A percentile compares a stretch with the other conserved stretches of the same genome.
Evolutionary conservation across 2,329 filamentous ascomycete genomes (phyloP).

Genomic region (Arthrocladium fulminans): DNA sequence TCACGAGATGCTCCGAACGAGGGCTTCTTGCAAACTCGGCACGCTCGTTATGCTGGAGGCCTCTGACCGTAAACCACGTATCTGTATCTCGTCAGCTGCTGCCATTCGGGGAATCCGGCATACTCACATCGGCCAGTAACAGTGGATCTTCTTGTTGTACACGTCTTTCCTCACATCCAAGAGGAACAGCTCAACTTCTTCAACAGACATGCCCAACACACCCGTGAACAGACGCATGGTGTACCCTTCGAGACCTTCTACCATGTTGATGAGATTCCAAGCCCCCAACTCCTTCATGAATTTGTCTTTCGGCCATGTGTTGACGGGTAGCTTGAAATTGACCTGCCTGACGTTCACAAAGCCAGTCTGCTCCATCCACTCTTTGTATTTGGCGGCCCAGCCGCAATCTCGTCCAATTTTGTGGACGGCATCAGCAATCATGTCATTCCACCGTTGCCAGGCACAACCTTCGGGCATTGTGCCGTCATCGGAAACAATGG

Average conservation of each 20-base stretch:
- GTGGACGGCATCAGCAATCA: background rate
- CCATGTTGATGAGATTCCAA: conserved; percentile 5
- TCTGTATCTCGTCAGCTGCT: background rate
- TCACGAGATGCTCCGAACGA: background rate
- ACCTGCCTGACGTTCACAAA: conserved; percentile 39
- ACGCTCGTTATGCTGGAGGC: background rate
- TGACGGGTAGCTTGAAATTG: conserved; percentile 35
- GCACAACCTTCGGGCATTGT: background rate
- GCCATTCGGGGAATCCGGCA: background rate
- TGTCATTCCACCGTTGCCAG: too few species aligned
- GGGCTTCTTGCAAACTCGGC: background rate
- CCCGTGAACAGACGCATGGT: conserved; percentile 13
- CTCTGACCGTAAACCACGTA: conserved; percentile 11
- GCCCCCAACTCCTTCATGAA: conserved; percentile 22
- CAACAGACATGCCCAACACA: conserved; percentile 21
- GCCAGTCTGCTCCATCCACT: conserved; percentile 28
- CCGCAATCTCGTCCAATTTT: conserved; percentile 3
- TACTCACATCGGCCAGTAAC: conserved; percentile 14
- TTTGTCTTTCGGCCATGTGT: conserved; percentile 32
- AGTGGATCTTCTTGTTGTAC: conserved; percentile 12
- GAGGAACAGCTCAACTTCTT: conserved; percentile 19
- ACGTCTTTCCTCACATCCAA: conserved; percentile 20
- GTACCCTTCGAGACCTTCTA: conserved; percentile 11
- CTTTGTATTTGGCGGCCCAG: too few species aligned
- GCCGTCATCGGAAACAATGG: background rate